phyloP scores from a whole-genome alignment of 2,329 filamentous ascomycete genomes.

The Mycosphaerella sp. region DNA sequence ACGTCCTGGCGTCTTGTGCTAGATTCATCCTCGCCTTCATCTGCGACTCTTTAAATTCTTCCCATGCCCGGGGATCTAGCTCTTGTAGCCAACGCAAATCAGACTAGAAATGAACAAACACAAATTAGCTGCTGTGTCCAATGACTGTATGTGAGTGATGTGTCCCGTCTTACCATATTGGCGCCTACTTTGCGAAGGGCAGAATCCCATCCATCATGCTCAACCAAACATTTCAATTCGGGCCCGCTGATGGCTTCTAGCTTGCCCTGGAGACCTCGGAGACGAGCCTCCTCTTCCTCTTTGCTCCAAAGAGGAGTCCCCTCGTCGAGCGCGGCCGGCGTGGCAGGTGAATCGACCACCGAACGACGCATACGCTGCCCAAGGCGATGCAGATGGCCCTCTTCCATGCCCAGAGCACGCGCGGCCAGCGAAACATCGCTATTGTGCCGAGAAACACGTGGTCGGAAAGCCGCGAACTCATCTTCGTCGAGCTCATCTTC shows the following conservation, averaged over 20 bases:
- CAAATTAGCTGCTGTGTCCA: too few species aligned
- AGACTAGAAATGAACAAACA: too few species aligned
- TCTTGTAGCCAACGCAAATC: constrained; percentile 56
- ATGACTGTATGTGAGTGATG: too few species aligned
- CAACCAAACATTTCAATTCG: constrained; percentile 57
- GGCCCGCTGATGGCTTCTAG: constrained; percentile 51
- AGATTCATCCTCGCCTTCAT: constrained; percentile 32
- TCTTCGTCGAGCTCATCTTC: constrained; percentile 32
- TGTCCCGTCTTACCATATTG: constrained; percentile 48
- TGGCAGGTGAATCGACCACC: constrained; percentile 47
- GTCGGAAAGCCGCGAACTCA: constrained; percentile 30
- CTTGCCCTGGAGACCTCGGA: constrained; percentile 37
- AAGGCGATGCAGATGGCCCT: constrained; percentile 63
- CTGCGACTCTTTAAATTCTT: constrained; percentile 33
- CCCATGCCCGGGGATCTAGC: constrained; percentile 35
- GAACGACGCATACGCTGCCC: constrained; percentile 61
- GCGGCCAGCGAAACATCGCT: constrained; percentile 63
- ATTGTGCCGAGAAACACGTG: constrained; percentile 49
- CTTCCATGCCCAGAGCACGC: constrained; percentile 58
- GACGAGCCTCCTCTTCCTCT: constrained; percentile 32
- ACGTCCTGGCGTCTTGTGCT: constrained; percentile 13
- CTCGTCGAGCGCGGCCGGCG: constrained; percentile 16
- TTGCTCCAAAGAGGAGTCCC: constrained; percentile 24
- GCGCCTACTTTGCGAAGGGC: constrained; percentile 57
- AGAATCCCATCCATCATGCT: constrained; percentile 51